These are phyloP conservation scores for Trichoderma sp. DNA, from an alignment of 2,329 filamentous ascomycete genomes.

Conservation along the genomic window DNA sequence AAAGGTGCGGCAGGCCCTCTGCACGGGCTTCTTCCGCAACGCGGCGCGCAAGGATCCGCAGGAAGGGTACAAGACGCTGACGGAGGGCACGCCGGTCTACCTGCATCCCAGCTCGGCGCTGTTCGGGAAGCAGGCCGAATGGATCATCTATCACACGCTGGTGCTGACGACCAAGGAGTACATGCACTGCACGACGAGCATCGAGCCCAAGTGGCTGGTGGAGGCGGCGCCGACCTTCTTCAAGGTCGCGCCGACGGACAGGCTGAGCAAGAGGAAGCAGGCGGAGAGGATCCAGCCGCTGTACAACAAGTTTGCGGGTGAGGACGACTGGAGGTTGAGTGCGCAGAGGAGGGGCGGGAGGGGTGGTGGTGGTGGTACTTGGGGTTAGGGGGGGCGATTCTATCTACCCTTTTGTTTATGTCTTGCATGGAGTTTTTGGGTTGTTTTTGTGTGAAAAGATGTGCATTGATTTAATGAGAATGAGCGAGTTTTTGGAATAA, in stretches of 20 bases:
- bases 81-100: conserved; percentile 92
- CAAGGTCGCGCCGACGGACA: conserved; percentile 88
- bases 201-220: conserved; percentile 92
- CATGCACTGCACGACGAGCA: conserved; percentile 91
- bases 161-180: conserved; percentile 97
- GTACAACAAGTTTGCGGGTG: conserved; percentile 87
- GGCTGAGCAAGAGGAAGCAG: conserved; percentile 86
- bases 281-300: conserved; percentile 93
- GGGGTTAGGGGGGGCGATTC: conserved; percentile 61
- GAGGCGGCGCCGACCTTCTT: conserved; percentile 99
- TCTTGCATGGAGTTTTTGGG: not conserved
- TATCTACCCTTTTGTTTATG: not conserved
- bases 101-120: conserved; percentile 89
- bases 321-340: conserved; percentile 93
- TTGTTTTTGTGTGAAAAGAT: not conserved
- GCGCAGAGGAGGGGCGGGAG: conserved; percentile 84
- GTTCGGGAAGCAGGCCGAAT: conserved; percentile 94
- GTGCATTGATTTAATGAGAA: too few species aligned
- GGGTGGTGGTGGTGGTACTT: conserved; percentile 84
- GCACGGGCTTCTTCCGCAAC: conserved; percentile 94
- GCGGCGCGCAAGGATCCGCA: conserved; percentile 91
- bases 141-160: conserved; percentile 90
- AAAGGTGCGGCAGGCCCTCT: conserved; percentile 85
- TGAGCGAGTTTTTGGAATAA: too few species aligned
- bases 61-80: conserved; percentile 96